Conservation (phyloP, 1,284 basidiomycete species). For the Malassezia psittaci region DNA sequence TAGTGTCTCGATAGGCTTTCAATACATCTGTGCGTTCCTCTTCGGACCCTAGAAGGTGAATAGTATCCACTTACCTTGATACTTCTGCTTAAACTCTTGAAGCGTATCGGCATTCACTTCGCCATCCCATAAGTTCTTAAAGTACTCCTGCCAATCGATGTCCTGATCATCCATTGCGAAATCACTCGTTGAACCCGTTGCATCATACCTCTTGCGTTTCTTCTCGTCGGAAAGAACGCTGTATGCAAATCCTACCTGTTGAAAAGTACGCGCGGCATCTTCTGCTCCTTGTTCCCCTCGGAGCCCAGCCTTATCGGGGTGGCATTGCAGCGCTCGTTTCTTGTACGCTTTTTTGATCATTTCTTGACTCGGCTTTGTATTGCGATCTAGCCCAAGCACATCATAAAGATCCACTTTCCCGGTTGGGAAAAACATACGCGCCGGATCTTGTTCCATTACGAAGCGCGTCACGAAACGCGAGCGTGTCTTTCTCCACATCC, state of each 20-base stretch:
- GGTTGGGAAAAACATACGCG: constrained; percentile 39
- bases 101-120: constrained; percentile 37
- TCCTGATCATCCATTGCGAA: constrained; percentile 32
- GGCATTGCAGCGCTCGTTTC: constrained; percentile 41
- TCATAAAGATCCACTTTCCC: constrained; percentile 39
- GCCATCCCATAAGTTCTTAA: constrained; percentile 43
- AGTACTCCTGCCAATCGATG: constrained; percentile 49
- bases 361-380: constrained; percentile 22
- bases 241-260: constrained; percentile 45
- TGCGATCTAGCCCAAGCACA: constrained; percentile 28
- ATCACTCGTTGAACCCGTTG: constrained; percentile 40
- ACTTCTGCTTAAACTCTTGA: constrained; percentile 37
- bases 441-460: constrained; percentile 32
- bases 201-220: constrained; percentile 36
- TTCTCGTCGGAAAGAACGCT: constrained; percentile 39
- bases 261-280: constrained; percentile 31
- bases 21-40: constrained; percentile 41
- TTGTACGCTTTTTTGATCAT: constrained; percentile 21
- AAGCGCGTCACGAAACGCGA: constrained; percentile 1
- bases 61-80: constrained; percentile 21
- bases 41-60: constrained; percentile 17
- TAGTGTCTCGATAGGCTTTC: constrained; percentile 27
- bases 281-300: constrained; percentile 12
- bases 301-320: constrained; percentile 40
- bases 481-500: constrained; percentile 8